Evolutionary conservation across 1,284 basidiomycete species (phyloP).

Genomic region (Fomes fomentarius): DNA sequence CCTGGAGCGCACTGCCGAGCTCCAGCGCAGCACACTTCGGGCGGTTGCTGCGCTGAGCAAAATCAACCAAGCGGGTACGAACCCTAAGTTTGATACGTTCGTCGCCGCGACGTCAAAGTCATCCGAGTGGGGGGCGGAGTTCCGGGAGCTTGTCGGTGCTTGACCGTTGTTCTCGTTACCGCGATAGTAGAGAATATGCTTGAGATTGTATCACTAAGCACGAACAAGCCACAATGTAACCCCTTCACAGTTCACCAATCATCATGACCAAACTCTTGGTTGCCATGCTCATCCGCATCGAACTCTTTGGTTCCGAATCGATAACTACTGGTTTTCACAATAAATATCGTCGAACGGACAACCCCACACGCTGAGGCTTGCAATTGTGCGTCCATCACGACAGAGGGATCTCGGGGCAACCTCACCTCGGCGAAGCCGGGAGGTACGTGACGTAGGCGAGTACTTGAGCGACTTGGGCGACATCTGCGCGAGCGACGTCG

Average conservation of each 20-base stretch:
- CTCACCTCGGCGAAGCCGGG: constrained; percentile 89
- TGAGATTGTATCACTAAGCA: not conserved
- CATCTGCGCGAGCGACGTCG: constrained; percentile 74
- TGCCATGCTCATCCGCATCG: no score
- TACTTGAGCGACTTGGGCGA: constrained; percentile 87
- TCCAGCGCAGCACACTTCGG: constrained; percentile 86
- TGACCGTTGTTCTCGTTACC: constrained; percentile 10
- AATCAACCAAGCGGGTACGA: constrained; percentile 59
- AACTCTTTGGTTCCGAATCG: no score
- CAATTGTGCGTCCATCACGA: no score
- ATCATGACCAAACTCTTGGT: no score
- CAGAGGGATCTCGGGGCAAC: no score
- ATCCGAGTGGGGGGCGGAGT: constrained; percentile 65
- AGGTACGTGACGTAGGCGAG: constrained; percentile 82
- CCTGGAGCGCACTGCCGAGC: constrained; percentile 89
- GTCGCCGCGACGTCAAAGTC: constrained; percentile 72
- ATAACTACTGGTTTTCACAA: no score
- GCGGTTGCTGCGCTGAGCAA: constrained; percentile 87
- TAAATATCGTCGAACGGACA: no score
- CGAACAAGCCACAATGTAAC: no score
- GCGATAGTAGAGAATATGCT: no score
- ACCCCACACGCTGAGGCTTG: no score
- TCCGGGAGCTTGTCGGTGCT: constrained; percentile 57
- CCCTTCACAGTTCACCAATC: no score
- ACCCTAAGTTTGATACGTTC: constrained; percentile 76